Evolutionary conservation across 352 stramenopile genomes (phyloP), one percentile per base, ranked within the genome.

Genomic region (Pythium aphanidermatum): DNA sequence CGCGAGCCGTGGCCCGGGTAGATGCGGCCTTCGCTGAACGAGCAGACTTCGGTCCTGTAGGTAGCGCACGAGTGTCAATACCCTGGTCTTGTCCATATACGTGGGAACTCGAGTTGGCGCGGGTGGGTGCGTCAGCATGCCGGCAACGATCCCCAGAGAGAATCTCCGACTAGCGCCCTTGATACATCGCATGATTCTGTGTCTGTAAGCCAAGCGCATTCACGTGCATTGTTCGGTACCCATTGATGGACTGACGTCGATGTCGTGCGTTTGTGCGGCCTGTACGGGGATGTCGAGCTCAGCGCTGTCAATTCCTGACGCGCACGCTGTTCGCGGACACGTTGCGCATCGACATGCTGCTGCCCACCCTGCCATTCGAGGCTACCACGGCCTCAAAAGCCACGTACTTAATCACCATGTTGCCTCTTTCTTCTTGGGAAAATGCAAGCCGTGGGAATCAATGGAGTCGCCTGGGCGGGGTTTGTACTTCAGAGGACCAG

Each of bases 1-100:
- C 97, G 95, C 68, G 96, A 98, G 65, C 97, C 97, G 84, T 99
- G 97, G 72, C 97, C 97, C 51, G 97, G 97, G 79, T 99, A 99
- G 82, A 99, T 91, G 69, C 82, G 80, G 65, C 64, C 64, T 55
- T 94, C 82, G 71, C 77, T 92, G 72, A 94, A 94, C 63, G 82
- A 87, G 71, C 82, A 94, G 58, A 79, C 88, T 81, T 92, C 80
- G 68, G 82, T 94, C 79, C 80, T 94, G 46, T 42, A 47, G 43
- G 43, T 40, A 35, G 11, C 41, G 5, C 37, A 44, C 16, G 33
- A 14, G 11, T 25, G 31, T 55, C 38, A 63, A 52, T 51, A 42
- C 35, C 32, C 28, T 30, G 35, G 27, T 19, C 1, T 25, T 20
- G 10, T 33, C 20, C 17, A 10, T 31, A 24, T 44, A n/a, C 12